Evolutionary conservation across 2,329 filamentous ascomycete genomes (phyloP), one percentile per base, ranked within the genome.

Genomic region (Stemphylium beticola): DNA sequence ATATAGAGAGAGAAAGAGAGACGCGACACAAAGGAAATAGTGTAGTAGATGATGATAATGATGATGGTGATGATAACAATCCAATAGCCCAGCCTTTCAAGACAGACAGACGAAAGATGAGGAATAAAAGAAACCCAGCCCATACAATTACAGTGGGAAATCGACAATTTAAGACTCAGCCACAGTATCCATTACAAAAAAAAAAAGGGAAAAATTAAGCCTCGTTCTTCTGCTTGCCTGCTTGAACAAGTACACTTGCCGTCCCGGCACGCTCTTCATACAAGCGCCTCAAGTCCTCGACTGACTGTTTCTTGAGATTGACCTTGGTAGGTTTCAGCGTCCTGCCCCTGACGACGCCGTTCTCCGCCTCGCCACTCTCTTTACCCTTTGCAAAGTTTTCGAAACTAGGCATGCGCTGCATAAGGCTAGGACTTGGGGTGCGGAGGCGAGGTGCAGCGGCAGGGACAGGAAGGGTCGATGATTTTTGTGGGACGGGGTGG

Each of bases 181-280:
- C 33, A 17, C 18, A 10, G n/a, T 46, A 46, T 38, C 11, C 18
- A 46, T 24, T n/a, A 17, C 12, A 33, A n/a, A 42, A 29, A 18
- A 37, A 20, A 12, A 15, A 6, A 6, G 14, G 26, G 11, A 29
- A 34, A n/a, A 17, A 20, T 17, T 20, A 50, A 29, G 9, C 26
- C 10, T 11, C 42, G 46, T 46, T 33, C 34, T 34, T 54, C 37
- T 56, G 52, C 38, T 43, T 49, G 12, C 47, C 55, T 15, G 61
- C 59, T 31, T 64, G 59, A 15, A 64, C 55, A 33, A 76, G 57
- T 26, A 60, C 67, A 53, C 64, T 67, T 37, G 71, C 78, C 12
- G 77, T 77, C 2, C 72, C 76, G 7, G 75, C 77, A 39, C 79
- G 64, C 61, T 81, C 79, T 61, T 82, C 80, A 55, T 81, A 82